Conservation (phyloP, 73 alveolate genomes). For the Durusdinium trenchii region DNA sequence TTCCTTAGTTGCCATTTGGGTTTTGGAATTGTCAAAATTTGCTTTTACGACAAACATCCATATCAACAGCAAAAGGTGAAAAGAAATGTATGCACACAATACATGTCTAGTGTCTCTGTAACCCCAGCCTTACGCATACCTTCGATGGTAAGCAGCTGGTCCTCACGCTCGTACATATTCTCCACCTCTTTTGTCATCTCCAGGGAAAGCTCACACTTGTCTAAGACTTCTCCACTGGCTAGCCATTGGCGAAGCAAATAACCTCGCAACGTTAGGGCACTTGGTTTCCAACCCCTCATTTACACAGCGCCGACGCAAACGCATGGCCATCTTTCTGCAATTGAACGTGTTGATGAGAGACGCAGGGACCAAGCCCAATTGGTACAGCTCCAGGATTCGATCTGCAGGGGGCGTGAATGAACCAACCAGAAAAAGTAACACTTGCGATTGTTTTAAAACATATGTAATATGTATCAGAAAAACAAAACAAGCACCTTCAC, state of each 20-base stretch:
- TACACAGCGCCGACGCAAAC: neutral
- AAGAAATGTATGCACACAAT: too few species aligned
- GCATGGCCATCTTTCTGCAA: neutral
- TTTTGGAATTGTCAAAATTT: too few species aligned
- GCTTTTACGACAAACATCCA: too few species aligned
- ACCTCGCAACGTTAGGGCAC: neutral
- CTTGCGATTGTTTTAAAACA: neutral
- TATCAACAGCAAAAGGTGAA: too few species aligned
- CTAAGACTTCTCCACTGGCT: neutral
- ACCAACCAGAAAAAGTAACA: neutral
- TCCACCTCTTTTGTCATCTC: neutral
- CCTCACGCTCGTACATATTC: neutral
- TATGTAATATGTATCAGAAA: neutral
- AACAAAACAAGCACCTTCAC: neutral
- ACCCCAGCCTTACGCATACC: slow-evolving; percentile 18
- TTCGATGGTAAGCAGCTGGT: neutral
- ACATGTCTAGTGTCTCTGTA: too few species aligned
- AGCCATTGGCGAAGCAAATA: neutral
- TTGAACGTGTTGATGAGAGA: neutral
- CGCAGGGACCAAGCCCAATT: neutral
- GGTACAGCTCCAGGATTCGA: neutral
- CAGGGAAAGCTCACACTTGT: neutral
- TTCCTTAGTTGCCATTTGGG: neutral
- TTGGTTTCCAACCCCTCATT: neutral
- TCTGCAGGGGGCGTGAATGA: neutral